These are phyloP conservation scores for Solanum lignicaule DNA, from an alignment of 257 asterid species.

Conservation along the genomic window DNA sequence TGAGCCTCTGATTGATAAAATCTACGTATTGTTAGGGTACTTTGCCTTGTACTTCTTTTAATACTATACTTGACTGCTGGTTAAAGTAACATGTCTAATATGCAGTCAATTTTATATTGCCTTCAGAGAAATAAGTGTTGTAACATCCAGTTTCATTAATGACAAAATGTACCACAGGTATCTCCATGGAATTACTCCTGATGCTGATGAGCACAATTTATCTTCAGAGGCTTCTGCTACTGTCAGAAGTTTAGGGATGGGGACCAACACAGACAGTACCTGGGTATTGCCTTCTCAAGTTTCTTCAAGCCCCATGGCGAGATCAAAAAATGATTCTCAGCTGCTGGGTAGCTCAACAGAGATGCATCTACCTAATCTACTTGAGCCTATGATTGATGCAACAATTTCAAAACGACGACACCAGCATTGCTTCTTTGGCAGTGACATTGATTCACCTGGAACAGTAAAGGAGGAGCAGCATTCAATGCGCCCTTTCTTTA, in stretches of 20 bases:
- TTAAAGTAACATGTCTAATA: background rate
- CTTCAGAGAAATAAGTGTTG: background rate
- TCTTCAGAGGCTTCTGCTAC: constrained; percentile 50
- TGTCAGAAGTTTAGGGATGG: constrained; percentile 43
- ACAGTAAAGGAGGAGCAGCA: constrained; percentile 55
- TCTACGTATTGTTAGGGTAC: background rate
- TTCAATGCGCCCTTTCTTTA: constrained; percentile 73
- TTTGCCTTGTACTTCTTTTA: background rate
- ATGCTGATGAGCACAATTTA: constrained; percentile 41
- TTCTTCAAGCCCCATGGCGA: constrained; percentile 37
- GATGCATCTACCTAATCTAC: constrained; percentile 29
- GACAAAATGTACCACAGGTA: constrained; percentile 34
- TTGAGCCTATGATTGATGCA: constrained; percentile 35
- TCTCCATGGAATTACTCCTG: constrained; percentile 39
- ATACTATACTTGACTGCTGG: background rate
- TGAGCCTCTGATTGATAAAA: background rate
- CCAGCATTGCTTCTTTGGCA: constrained; percentile 63
- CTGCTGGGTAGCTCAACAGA: constrained; percentile 35
- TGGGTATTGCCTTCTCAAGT: constrained; percentile 73
- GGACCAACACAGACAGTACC: constrained; percentile 34
- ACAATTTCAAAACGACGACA: constrained; percentile 45
- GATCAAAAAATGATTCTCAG: constrained; percentile 42
- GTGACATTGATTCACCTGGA: constrained; percentile 39
- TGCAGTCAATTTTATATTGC: background rate
- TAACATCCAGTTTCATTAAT: background rate